Evolutionary conservation across 768 basidiomycete genomes (phyloP), one percentile per base, ranked within the genome.

Genomic region (Termitomyces sp.): DNA sequence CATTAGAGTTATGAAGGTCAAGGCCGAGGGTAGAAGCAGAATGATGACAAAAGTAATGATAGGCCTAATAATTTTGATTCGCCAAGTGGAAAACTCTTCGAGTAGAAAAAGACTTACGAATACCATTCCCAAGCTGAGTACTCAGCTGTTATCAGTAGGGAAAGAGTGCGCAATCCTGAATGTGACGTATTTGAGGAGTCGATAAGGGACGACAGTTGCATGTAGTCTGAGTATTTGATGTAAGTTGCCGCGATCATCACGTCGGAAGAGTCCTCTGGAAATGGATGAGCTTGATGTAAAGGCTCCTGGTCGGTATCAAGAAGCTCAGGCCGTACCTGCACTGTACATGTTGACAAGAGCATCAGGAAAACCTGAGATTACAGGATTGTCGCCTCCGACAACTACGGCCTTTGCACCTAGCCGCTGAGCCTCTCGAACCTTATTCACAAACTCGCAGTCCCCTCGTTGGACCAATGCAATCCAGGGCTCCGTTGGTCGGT

Each of bases 121-220:
- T 93, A 93, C 92, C 93, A 95, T 68, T 94, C 91, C 87, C 92
- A 95, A 45, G 87, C 83, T 15, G 89, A 87, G 67, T 87, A 89
- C 62, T 91, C 88, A 5, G 88, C 85, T 15, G 83, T 89, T 65
- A 93, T 87, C 58, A 88, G 76, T 27, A 93, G 74, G 2, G 89
- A 89, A 31, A 93, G 79, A 0, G 91, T 93, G 45, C 78, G 81
- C 51, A 92, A 66, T 44, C 89, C 91, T 39, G 86, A 85, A 66
- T 93, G 89, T 22, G 90, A 88, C 3, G 89, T 88, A 59, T 91
- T 92, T 39, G 89, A 91, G 30, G 81, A 72, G 24, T 78, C 72
- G 59, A 95, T 89, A 58, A 95, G 76, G n/a, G 79, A 73, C 57
- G 77, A 80, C 30, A 98, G 78, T 48, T 83, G 77, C 55, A 78